These are phyloP conservation scores for Cladosporium halotolerans DNA, from an alignment of 2,329 filamentous ascomycete species.

Conservation along the genomic window DNA sequence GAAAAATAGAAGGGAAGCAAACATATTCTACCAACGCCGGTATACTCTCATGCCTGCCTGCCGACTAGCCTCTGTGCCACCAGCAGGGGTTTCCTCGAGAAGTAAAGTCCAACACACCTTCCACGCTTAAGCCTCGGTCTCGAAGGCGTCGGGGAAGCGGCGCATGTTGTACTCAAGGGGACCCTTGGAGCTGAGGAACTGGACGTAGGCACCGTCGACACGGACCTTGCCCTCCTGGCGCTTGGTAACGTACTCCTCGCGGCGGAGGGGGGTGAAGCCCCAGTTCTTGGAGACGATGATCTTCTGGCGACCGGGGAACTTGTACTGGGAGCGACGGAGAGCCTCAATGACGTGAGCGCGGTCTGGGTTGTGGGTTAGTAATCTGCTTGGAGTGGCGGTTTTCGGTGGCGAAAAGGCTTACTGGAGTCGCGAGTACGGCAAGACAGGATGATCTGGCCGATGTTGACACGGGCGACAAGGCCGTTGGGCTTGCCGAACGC, in stretches of 20 bases:
- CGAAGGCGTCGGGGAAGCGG: conserved; percentile 91
- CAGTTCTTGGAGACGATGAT: conserved; percentile 99
- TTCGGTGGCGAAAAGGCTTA: conserved; percentile 44
- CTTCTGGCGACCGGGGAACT: conserved; percentile 99
- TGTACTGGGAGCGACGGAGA: conserved; percentile 98
- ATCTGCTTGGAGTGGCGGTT: background rate
- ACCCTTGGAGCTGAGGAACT: conserved; percentile 96
- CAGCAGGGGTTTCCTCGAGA: background rate
- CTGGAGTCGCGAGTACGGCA: conserved; percentile 92
- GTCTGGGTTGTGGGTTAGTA: conserved; percentile 49
- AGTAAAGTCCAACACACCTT: background rate
- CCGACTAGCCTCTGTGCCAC: conserved; percentile 9
- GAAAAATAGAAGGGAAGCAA: conserved; percentile 12
- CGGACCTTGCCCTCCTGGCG: conserved; percentile 90
- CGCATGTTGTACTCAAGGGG: conserved; percentile 78
- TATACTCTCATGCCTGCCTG: conserved; percentile 11
- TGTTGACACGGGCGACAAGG: conserved; percentile 98
- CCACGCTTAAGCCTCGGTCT: conserved; percentile 29
- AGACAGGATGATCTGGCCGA: conserved; percentile 97
- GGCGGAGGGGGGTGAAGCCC: conserved; percentile 97
- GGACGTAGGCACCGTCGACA: conserved; percentile 97
- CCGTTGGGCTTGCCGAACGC: conserved; percentile 99
- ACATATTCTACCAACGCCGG: conserved; percentile 12
- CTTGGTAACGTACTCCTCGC: conserved; percentile 95
- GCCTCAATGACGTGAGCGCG: conserved; percentile 93